Conservation (phyloP, 345 rosid genomes). For the Raphanus sativus region DNA sequence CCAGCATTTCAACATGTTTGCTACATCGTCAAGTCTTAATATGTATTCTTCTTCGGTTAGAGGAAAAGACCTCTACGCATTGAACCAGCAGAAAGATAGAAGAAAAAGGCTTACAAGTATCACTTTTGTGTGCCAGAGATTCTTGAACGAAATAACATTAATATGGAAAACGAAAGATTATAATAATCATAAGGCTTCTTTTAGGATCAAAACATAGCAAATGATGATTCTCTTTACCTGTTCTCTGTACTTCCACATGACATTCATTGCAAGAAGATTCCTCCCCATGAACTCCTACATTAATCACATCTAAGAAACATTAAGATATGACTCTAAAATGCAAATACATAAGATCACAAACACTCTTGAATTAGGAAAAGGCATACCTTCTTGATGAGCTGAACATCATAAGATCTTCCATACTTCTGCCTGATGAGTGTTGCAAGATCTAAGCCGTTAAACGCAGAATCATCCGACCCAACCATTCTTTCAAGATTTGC, state of each 20-base stretch:
- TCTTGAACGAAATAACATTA: not conserved
- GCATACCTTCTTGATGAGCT: constrained; percentile 83
- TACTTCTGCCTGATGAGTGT: constrained; percentile 90
- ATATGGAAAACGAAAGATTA: not conserved
- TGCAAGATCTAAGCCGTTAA: constrained; percentile 90
- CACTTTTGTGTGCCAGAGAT: constrained; percentile 8
- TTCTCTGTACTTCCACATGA: constrained; percentile 98
- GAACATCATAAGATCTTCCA: constrained; percentile 95
- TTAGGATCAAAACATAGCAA: not conserved
- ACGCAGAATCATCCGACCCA: constrained; percentile 83
- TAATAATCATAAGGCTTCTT: not conserved
- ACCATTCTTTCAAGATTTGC: constrained; percentile 89
- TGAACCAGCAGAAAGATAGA: constrained; percentile 23
- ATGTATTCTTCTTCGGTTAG: constrained; percentile 91
- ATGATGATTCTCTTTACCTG: constrained; percentile 54
- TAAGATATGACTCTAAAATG: not conserved
- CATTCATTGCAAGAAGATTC: constrained; percentile 92
- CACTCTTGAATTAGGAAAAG: not conserved
- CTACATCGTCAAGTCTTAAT: constrained; percentile 91
- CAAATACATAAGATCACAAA: constrained; percentile 2
- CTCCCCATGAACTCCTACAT: constrained; percentile 95
- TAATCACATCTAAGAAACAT: constrained; percentile 24
- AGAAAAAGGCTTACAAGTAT: not conserved
- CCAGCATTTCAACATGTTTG: constrained; percentile 90
- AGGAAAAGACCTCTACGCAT: constrained; percentile 80